A percentile compares a stretch with the other conserved stretches of the same genome.
phyloP scores from a whole-genome alignment of 2,329 filamentous ascomycete species.

The Scytalidium sp. region DNA sequence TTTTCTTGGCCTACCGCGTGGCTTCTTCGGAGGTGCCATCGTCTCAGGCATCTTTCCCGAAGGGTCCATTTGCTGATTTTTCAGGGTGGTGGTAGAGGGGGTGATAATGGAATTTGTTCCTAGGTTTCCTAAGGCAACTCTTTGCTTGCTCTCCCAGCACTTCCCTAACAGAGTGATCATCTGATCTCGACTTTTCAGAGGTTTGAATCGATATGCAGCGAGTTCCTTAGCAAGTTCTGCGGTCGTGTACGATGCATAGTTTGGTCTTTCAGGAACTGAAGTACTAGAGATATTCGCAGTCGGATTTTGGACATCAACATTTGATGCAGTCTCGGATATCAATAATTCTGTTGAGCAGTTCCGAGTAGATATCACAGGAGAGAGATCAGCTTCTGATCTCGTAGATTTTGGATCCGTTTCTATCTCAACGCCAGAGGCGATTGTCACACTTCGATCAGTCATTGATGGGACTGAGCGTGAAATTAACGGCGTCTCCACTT shows the following conservation, averaged over 20 bases:
- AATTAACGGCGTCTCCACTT: not conserved
- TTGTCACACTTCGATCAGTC: not conserved
- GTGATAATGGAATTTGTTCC: conserved; percentile 17
- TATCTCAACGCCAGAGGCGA: not conserved
- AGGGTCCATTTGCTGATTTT: too few relatives aligned
- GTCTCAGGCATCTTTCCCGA: conserved; percentile 32
- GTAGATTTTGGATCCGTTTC: not conserved
- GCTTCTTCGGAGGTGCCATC: conserved; percentile 30
- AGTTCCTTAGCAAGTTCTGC: conserved; percentile 61
- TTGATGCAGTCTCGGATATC: not conserved
- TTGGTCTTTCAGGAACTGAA: conserved; percentile 37
- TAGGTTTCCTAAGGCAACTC: conserved; percentile 20
- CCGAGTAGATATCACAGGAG: not conserved
- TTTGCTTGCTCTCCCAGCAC: conserved; percentile 65
- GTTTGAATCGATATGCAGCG: conserved; percentile 67
- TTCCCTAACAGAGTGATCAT: conserved; percentile 69
- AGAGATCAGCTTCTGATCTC: not conserved
- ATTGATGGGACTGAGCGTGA: not conserved
- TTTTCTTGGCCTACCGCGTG: conserved; percentile 42
- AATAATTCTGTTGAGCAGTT: not conserved
- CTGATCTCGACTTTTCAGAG: conserved; percentile 61
- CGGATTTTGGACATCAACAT: not conserved
- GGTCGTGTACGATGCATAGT: conserved; percentile 61
- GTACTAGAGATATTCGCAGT: not conserved
- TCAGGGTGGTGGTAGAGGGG: conserved; percentile 2